Evolutionary conservation across 345 rosid species (phyloP), one percentile per base, ranked within the genome.

Genomic region (Pelargonium nanum): DNA sequence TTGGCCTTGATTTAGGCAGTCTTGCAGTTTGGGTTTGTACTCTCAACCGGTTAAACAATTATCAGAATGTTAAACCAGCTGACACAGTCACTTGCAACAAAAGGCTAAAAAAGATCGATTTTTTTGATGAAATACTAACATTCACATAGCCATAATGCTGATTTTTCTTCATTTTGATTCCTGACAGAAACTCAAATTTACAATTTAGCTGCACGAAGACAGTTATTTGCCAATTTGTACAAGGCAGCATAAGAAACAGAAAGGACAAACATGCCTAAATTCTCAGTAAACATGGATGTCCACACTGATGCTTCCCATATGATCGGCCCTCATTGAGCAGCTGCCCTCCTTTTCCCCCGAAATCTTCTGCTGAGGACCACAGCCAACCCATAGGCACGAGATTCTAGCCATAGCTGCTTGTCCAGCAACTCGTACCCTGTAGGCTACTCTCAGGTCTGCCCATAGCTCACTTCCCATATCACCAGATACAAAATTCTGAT

Each of bases 241-340:
- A 22, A 19, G 23, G 26, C 22, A 20, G 24, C 63, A 55, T 13
- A 23, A 2, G 40, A 51, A 26, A 32, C 26, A 60, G 59, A 7
- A 40, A 55, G 52, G 16, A 57, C n/a, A n/a, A 51, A 9, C 5
- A n/a, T 32, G 60, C 50, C 15, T 32, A 62, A 58, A 54, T 24
- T 58, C 72, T 80, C 74, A 89, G 77, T 84, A 89, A 62, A 89
- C 91, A n/a, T 83, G 91, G 62, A 89, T 89, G 74, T 80, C 91
- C 19, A 89, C 89, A 58, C 75, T 84, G 53, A 89, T 82, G 59
- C 87, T 87, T 73, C 84, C 78, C 75, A 86, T 57, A 32, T 60
- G 78, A 72, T 61, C 67, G 13, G 74, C 60, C 7, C 66, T 56
- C 24, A 77, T 65, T 0, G 78, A 57, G 53, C 74, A 75, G 71